Base-by-base conservation (phyloP, 768 basidiomycete species). In the Trametes punicea region DNA sequence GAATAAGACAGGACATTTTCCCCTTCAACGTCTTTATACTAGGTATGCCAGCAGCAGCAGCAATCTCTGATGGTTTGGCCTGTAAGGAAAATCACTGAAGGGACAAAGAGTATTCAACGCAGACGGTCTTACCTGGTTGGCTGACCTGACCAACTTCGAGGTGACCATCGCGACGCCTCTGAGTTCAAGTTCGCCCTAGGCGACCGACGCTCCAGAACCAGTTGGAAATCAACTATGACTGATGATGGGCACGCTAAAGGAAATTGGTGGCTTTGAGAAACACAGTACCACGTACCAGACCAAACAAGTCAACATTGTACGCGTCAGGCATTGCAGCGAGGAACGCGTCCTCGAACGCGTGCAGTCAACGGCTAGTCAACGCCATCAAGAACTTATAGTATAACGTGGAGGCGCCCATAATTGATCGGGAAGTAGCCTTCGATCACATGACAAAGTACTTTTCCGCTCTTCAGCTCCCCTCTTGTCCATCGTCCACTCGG, bases 361-460 rank as follows among this genome's bases (percentile, higher is more conserved):
- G 9, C 23, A 25, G 4, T 29, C 27, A 31, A 16, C 16, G n/a
- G n/a, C n/a, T n/a, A n/a, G n/a, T n/a, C n/a, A n/a, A n/a, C n/a
- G n/a, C n/a, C 30, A 31, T 31, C 30, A 31, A 31, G 6, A 31
- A 13, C 30, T 31, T 13, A 31, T 6, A 13, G 30, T 6, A 13
- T 21, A 8, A n/a, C 15, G 25, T 7, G 11, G 26, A 46, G 18
- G 56, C 56, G 56, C 56, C 44, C 48, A 51, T 57, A 51, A 33
- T 46, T 40, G 50, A 46, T 53, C 56, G 49, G 42, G 44, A 48
- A 46, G 33, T 25, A 48, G 20, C 16, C 26, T 18, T 48, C 51
- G 33, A 48, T 58, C 57, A 58, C 57, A 51, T 58, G 57, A 58
- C 51, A 18, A 30, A 6, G 42, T 47, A 20, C 45, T 57, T 51